Evolutionary conservation across 177 flowering plant genomes (phyloP), one percentile per base, ranked within the genome.

Genomic region (Vitis hybrid): DNA sequence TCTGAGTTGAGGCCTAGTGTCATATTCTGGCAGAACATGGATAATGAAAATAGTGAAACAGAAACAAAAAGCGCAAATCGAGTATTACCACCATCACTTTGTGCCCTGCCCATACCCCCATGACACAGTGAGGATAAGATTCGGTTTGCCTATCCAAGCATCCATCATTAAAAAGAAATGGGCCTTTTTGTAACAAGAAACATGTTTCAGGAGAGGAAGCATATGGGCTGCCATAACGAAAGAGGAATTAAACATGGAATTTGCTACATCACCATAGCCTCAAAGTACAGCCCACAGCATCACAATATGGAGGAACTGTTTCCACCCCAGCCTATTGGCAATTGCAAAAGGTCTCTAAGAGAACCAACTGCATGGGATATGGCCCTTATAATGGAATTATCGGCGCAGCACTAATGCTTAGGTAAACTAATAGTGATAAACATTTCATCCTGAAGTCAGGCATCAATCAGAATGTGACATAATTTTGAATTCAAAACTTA

Each of bases 61-160:
- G 64, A 75, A 62, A 52, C 23, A 58, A 70, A 60, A 70, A 54
- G 74, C 14, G 67, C 12, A 65, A 40, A 49, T 32, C 63, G 75
- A 67, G 62, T 55, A 64, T 69, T 52, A 78, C 54, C 71, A 40
- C 66, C 67, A 68, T 69, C 65, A 68, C 70, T 75, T 65, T 76
- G 78, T 77, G 79, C 77, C 80, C 75, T 81, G 81, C 84, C 87
- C 85, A 83, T 81, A 64, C 82, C 72, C 60, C 23, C 68, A 68
- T 65, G 79, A 76, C 78, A 80, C 72, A 74, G 70, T 52, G 23
- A 82, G 75, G 86, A 84, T 83, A 83, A 84, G 83, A 74, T 79
- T 75, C 71, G 68, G 23, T 60, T 60, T 72, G 66, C 60, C 60
- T 73, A 40, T 55, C 48, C 52, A 68, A 40, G 62, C 61, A 65